Conservation (phyloP, 768 basidiomycete species). For the Podaxis carcinomalis region DNA sequence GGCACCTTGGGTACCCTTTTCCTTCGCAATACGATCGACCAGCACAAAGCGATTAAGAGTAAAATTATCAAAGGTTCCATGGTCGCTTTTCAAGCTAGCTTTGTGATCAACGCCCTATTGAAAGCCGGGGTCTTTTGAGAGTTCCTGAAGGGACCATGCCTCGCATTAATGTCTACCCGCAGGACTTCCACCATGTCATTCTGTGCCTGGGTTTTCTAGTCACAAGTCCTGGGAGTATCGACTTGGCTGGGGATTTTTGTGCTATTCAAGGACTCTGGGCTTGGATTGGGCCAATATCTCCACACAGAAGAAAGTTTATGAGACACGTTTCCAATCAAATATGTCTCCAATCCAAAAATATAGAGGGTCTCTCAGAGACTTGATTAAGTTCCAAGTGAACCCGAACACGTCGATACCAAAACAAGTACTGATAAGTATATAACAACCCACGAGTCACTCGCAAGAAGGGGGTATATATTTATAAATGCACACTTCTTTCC, state of each 20-base stretch:
- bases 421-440: not conserved
- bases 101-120: not conserved
- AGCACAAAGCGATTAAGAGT: not conserved
- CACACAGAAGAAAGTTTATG: no score
- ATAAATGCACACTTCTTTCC: not conserved
- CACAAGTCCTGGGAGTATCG: not conserved
- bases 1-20: not conserved
- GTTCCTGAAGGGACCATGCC: not conserved
- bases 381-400: no score
- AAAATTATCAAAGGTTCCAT: not conserved
- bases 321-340: no score
- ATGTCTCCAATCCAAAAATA: no score
- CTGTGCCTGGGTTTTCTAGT: not conserved
- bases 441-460: not conserved
- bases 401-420: no score
- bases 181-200: not conserved
- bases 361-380: no score
- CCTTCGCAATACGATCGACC: not conserved
- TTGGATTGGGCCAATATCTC: no score
- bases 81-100: not conserved
- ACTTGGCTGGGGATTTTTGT: no score
- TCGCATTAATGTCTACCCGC: not conserved
- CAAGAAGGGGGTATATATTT: not conserved
- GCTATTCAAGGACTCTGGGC: no score
- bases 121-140: not conserved